A percentile compares a stretch with the other conserved stretches of the same genome.
phyloP scores from a whole-genome alignment of 129 eudicot genomes.

The Smallanthus sonchifolius region DNA sequence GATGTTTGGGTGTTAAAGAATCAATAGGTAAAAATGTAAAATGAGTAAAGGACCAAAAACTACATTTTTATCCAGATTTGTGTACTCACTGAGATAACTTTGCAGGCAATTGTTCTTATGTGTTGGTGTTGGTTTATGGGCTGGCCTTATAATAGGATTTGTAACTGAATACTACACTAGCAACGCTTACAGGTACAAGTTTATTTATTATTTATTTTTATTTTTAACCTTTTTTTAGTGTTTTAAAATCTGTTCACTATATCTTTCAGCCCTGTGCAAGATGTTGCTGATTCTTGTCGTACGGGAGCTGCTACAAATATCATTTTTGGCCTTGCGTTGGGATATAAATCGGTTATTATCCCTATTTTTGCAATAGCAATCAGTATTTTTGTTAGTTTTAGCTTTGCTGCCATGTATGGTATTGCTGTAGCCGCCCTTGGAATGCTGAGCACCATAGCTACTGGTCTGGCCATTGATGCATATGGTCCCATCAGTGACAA shows the following conservation, averaged over 20 bases:
- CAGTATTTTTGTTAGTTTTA: slow-evolving; percentile 71
- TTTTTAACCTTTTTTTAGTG: neutral
- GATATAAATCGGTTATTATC: slow-evolving; percentile 75
- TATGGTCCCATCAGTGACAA: slow-evolving; percentile 92
- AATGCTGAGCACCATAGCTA: slow-evolving; percentile 85
- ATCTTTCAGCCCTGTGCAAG: slow-evolving; percentile 70
- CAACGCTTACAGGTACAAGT: slow-evolving; percentile 67
- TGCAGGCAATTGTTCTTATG: slow-evolving; percentile 76
- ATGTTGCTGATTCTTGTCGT: slow-evolving; percentile 87
- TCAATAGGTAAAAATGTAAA: neutral
- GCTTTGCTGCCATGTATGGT: slow-evolving; percentile 84
- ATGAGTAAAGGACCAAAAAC: neutral
- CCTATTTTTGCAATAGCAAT: slow-evolving; percentile 78
- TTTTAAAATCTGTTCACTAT: neutral
- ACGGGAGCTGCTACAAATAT: slow-evolving; percentile 89
- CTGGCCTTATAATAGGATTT: slow-evolving; percentile 80
- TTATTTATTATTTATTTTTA: neutral
- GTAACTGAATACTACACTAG: slow-evolving; percentile 80
- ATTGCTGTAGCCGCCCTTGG: slow-evolving; percentile 86
- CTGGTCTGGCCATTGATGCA: slow-evolving; percentile 85
- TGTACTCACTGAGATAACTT: slow-evolving; percentile 2
- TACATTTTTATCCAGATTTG: neutral
- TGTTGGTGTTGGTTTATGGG: slow-evolving; percentile 89
- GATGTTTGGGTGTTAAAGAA: no score
- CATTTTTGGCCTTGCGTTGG: slow-evolving; percentile 83